Percentiles rank a stretch among this genome's conserved stretches.
Conservation (phyloP, 2,329 filamentous ascomycete species). For the Cadophora malorum region DNA sequence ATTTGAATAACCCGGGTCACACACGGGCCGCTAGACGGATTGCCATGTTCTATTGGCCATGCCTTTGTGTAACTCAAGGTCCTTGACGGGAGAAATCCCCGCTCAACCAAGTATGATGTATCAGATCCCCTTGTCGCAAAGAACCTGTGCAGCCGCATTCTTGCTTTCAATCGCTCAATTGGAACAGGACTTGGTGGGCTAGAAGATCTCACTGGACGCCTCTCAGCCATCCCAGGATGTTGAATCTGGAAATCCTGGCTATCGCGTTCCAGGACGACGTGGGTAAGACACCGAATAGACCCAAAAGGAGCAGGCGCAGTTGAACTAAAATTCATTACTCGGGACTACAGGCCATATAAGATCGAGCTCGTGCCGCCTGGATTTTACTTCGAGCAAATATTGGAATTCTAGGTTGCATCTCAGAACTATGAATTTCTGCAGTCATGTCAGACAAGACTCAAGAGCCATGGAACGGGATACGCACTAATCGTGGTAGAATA, state of each 20-base stretch:
- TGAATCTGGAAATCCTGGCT: conserved; percentile 14
- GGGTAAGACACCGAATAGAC: conserved; percentile 28
- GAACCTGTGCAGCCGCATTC: conserved; percentile 32
- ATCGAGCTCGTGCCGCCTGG: not conserved
- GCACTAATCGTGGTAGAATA: not conserved
- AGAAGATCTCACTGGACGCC: conserved; percentile 16
- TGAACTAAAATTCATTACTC: conserved; percentile 6
- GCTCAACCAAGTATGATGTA: conserved; percentile 1
- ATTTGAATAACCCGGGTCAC: not conserved
- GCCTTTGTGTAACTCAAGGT: conserved; percentile 7
- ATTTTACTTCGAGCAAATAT: not conserved
- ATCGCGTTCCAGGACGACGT: conserved; percentile 23
- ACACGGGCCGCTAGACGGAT: not conserved
- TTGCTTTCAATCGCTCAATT: not conserved
- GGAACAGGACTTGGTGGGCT: not conserved
- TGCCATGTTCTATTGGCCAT: not conserved
- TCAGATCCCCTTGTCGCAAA: conserved; percentile 28
- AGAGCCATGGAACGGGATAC: not conserved
- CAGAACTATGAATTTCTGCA: not conserved
- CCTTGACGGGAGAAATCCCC: not conserved
- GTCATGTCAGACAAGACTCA: not conserved
- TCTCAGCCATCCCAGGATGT: conserved; percentile 16
- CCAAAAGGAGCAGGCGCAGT: conserved; percentile 26
- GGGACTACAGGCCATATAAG: conserved; percentile 15
- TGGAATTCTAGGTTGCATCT: not conserved